These are phyloP conservation scores for Cairneyella variabilis DNA, from an alignment of 495 filamentous ascomycete species.

Conservation along the genomic window DNA sequence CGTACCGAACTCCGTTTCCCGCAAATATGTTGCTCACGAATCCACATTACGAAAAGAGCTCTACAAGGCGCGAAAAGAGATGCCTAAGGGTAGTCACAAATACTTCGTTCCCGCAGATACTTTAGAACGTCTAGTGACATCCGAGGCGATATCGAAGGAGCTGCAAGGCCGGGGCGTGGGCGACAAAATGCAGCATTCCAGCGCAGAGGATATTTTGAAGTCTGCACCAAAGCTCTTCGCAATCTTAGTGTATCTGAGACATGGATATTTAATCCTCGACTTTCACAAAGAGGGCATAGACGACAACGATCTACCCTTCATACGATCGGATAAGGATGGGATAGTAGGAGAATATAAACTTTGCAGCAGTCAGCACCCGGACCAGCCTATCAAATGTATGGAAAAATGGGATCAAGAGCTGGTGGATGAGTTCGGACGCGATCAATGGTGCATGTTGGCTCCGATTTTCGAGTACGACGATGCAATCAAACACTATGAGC, in stretches of 20 bases:
- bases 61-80: background rate
- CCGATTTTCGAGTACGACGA: background rate
- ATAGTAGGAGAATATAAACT: background rate
- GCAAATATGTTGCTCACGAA: background rate
- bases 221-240: background rate
- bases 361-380: background rate
- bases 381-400: slow-evolving; percentile 3
- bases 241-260: background rate
- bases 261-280: background rate
- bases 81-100: background rate
- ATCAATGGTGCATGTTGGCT: slow-evolving; percentile 4
- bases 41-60: background rate
- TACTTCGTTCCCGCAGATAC: background rate
- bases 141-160: background rate
- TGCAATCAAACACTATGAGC: background rate
- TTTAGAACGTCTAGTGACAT: background rate
- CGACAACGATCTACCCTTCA: slow-evolving; percentile 5
- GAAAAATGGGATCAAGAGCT: background rate
- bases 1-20: no score
- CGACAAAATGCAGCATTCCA: background rate
- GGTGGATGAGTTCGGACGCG: background rate
- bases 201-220: background rate
- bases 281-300: slow-evolving; percentile 3
- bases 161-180: background rate
- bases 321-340: background rate